Base-by-base conservation (phyloP, 202 grass and related monocot genomes). In the Elaeis oleifera region DNA sequence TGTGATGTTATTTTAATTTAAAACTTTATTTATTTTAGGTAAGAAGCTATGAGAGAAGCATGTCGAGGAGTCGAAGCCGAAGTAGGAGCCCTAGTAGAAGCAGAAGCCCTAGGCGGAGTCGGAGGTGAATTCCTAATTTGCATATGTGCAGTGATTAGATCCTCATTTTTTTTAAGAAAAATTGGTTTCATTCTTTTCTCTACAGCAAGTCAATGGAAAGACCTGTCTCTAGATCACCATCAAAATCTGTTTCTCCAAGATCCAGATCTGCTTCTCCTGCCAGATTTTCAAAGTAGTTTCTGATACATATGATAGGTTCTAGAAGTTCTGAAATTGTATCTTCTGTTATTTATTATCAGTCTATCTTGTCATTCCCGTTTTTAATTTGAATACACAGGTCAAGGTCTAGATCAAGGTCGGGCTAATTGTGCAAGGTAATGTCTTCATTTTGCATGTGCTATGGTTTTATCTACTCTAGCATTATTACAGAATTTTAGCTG, bases 361-460 rank as follows among this genome's bases (percentile, higher is more conserved):
- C 1, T 44, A 44, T 44, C 8, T 44, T 13, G 9, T 44, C 36
- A 13, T 44, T 44, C 36, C 9, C 11, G 13, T 14, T 44, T 44
- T 44, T 2, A 14, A 44, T 44, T 44, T 44, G 9, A 44, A 13
- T 69, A 7, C 49, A 44, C 52, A 69, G 66, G 56, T 69, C 66
- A 69, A 69, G 66, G 53, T 69, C 66, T 69, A 69, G 66, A 21
- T 69, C 66, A 54, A 56, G 5, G 25, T 69, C 53, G 24, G 66
- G 16, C 20, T 69, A 28, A 69, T 56, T 4, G 56, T 69, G 28
- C 11, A 27, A 69, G 66, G 66, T 69, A 69, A 44, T 44, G 36
- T 14, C 36, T 44, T 44, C 36, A 13, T 44, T 0, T 44, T 13
- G 36, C 8, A 44, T 6, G 13, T 44, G 2, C 36, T 44, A 44